phyloP scores from a whole-genome alignment of 2,329 filamentous ascomycete genomes.

The Monosporascus cannonballus region DNA sequence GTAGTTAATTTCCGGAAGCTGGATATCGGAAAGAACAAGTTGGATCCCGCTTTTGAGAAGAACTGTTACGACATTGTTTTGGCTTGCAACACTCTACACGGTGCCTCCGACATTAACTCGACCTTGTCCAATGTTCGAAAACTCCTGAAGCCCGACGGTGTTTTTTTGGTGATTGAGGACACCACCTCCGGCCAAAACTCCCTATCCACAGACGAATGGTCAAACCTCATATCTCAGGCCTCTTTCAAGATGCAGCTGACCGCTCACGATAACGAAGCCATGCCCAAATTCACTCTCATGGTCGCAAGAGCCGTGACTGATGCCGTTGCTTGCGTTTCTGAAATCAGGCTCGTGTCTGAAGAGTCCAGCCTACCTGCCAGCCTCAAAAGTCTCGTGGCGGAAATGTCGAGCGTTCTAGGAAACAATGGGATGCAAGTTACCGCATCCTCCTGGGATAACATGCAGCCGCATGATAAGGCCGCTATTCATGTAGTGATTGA shows the following conservation, averaged over 20 bases:
- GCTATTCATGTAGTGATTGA: neutral
- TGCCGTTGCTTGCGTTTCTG: neutral
- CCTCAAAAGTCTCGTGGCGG: neutral
- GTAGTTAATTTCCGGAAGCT: neutral
- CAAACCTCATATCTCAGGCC: neutral
- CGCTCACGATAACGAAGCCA: neutral
- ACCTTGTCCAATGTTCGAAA: neutral
- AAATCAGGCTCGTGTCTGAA: neutral
- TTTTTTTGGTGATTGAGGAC: neutral
- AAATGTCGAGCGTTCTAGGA: neutral
- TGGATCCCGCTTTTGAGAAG: neutral
- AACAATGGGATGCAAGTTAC: neutral
- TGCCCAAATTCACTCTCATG: neutral
- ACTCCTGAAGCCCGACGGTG: neutral
- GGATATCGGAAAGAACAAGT: neutral
- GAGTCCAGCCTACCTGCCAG: neutral
- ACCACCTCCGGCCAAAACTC: neutral
- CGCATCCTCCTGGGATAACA: neutral
- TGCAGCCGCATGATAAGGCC: neutral
- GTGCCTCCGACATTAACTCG: neutral
- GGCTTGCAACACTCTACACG: neutral
- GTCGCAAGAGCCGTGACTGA: neutral
- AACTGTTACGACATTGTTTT: neutral
- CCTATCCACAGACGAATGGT: neutral
- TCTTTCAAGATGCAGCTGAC: neutral